phyloP scores from a whole-genome alignment of 768 basidiomycete genomes.

The Kwoniella sp. region DNA sequence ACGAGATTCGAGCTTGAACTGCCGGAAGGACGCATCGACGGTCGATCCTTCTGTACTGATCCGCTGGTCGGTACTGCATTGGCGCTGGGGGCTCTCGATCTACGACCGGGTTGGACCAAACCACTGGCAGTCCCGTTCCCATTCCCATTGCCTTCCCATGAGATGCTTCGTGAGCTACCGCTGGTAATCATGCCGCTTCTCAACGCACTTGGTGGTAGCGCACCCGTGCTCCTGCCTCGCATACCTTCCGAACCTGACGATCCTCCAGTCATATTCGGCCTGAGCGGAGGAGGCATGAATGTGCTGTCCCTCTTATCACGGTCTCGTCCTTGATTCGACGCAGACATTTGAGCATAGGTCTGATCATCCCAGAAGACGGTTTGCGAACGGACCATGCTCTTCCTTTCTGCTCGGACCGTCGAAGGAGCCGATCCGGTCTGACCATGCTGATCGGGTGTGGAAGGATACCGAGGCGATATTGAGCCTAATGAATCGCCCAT shows the following conservation, averaged over 20 bases:
- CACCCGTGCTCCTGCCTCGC: conserved; percentile 8
- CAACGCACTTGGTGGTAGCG: conserved; percentile 17
- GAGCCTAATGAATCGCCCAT: conserved; percentile 14
- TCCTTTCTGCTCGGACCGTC: conserved; percentile 17
- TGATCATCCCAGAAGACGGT: conserved; percentile 56
- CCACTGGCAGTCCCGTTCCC: neutral
- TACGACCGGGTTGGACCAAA: neutral
- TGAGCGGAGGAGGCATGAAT: neutral
- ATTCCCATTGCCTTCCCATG: conserved; percentile 22
- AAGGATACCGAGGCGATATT: neutral
- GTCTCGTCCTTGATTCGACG: conserved; percentile 7
- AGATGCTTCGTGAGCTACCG: conserved; percentile 27
- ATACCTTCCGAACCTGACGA: conserved; percentile 15
- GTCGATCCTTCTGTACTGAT: neutral
- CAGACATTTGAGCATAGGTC: conserved; percentile 31
- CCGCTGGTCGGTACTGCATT: neutral
- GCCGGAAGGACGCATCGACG: conserved; percentile 8
- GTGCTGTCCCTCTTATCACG: neutral
- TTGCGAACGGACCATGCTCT: conserved; percentile 37
- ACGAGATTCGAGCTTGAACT: conserved; percentile 11
- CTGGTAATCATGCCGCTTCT: conserved; percentile 13
- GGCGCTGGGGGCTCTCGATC: neutral
- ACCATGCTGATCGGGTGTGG: neutral
- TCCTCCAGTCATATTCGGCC: conserved; percentile 16
- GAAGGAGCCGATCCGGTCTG: conserved; percentile 21